A percentile compares a stretch with the other conserved stretches of the same genome.
Evolutionary conservation across 2,329 filamentous ascomycete genomes (phyloP).

Genomic region (Diaporthe sp.): DNA sequence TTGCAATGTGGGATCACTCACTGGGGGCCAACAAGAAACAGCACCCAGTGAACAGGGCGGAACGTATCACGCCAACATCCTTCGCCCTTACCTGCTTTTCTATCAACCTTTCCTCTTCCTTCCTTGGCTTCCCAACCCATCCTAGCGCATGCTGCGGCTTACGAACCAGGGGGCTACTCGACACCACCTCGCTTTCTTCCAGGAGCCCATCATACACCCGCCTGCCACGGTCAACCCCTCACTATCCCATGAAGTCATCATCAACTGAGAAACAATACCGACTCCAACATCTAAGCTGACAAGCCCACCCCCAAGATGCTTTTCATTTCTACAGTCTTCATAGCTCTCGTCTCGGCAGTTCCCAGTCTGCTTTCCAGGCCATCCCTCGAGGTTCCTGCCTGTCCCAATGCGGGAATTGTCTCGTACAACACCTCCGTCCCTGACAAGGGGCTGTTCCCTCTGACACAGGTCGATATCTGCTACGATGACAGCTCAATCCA

Average conservation of each 20-base stretch:
- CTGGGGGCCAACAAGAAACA: neutral
- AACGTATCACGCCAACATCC: neutral
- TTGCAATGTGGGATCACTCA: neutral
- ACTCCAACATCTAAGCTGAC: neutral
- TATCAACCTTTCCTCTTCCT: neutral
- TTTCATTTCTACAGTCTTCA: neutral
- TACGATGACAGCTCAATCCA: slow-evolving; percentile 53
- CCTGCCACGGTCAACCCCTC: too few relatives aligned
- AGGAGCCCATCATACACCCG: too few relatives aligned
- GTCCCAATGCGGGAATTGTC: slow-evolving; percentile 49
- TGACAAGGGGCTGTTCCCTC: slow-evolving; percentile 51
- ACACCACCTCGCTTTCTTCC: too few relatives aligned
- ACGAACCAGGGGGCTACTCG: neutral
- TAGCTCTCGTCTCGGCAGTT: neutral
- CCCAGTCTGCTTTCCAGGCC: slow-evolving; percentile 10
- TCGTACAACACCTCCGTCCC: slow-evolving; percentile 55
- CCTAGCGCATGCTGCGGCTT: slow-evolving; percentile 8
- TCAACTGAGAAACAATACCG: neutral
- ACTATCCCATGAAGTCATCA: neutral
- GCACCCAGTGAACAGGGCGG: neutral
- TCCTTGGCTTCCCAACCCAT: neutral
- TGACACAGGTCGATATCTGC: slow-evolving; percentile 58
- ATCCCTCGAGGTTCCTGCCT: slow-evolving; percentile 50
- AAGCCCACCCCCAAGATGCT: neutral
- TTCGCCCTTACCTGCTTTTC: neutral